These are phyloP conservation scores for Sedum album DNA, from an alignment of 164 flowering plant species.

Conservation along the genomic window DNA sequence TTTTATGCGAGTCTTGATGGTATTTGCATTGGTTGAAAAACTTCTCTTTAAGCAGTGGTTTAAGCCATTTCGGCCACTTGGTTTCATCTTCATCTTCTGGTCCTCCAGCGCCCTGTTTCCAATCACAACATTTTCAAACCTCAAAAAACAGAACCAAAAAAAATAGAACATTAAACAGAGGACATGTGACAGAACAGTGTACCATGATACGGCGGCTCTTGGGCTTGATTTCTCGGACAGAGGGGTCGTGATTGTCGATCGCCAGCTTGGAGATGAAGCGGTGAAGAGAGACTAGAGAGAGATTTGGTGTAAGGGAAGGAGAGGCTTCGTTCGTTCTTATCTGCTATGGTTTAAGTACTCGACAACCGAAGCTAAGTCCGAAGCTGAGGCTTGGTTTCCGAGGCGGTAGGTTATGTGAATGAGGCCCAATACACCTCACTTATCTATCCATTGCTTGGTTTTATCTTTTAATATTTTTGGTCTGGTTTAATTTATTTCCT, in stretches of 20 bases:
- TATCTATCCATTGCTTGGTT: not conserved
- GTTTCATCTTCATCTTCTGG: constrained; percentile 17
- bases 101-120: constrained; percentile 20
- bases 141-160: not conserved
- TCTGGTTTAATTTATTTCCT: not conserved
- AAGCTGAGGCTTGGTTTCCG: constrained; percentile 10
- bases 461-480: not conserved
- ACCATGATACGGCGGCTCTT: constrained; percentile 5
- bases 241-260: constrained; percentile 8
- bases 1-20: constrained; percentile 37
- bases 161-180: not conserved
- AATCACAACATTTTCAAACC: not conserved
- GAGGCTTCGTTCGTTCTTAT: constrained; percentile 14
- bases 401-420: constrained; percentile 4
- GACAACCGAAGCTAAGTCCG: constrained; percentile 18
- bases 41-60: constrained; percentile 27
- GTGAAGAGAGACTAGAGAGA: constrained; percentile 6
- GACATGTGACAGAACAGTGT: not conserved
- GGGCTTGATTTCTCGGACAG: not conserved
- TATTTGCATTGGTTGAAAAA: constrained; percentile 40
- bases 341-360: constrained; percentile 23
- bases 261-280: constrained; percentile 9
- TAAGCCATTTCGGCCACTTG: constrained; percentile 44
- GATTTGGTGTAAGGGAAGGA: not conserved
- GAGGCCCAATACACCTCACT: constrained; percentile 4